Conservation (phyloP, 2,329 filamentous ascomycete species). For the Alternaria sp. region DNA sequence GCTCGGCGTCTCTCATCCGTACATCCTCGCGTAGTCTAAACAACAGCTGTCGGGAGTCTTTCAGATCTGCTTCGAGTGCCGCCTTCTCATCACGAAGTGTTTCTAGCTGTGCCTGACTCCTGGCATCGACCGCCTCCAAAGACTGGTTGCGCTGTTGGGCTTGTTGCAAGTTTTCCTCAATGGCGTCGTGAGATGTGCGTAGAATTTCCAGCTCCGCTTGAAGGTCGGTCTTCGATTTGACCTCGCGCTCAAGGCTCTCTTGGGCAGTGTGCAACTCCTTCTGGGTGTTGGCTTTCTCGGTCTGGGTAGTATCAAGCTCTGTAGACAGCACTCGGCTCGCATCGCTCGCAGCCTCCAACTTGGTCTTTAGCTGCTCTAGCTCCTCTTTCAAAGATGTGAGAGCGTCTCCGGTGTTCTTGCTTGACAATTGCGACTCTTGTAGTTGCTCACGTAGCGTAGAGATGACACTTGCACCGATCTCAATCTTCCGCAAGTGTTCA, state of each 20-base stretch:
- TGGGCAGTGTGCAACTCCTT: slow-evolving; percentile 20
- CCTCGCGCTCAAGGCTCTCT: slow-evolving; percentile 22
- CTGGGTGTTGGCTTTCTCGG: slow-evolving; percentile 25
- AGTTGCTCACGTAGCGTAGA: slow-evolving; percentile 33
- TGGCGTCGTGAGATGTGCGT: slow-evolving; percentile 16
- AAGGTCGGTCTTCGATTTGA: slow-evolving; percentile 15
- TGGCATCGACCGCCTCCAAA: slow-evolving; percentile 23
- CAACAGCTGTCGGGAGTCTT: slow-evolving; percentile 22
- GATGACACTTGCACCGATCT: slow-evolving; percentile 28
- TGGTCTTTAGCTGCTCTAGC: slow-evolving; percentile 22
- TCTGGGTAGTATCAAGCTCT: slow-evolving; percentile 31
- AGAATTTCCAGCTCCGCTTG: slow-evolving; percentile 31
- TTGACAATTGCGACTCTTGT: slow-evolving; percentile 25
- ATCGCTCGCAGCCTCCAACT: slow-evolving; percentile 18
- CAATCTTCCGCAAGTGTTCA: slow-evolving; percentile 33
- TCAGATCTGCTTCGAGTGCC: slow-evolving; percentile 27
- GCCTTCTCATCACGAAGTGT: slow-evolving; percentile 25
- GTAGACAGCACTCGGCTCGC: slow-evolving; percentile 19
- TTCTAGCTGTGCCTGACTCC: slow-evolving; percentile 26
- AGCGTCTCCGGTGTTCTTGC: slow-evolving; percentile 29
- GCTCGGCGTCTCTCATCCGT: slow-evolving; percentile 25
- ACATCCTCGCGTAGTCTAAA: slow-evolving; percentile 29
- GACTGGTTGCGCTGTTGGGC: slow-evolving; percentile 27
- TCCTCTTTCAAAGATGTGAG: slow-evolving; percentile 24
- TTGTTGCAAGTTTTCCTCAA: slow-evolving; percentile 28